phyloP scores from a whole-genome alignment of 1,284 basidiomycete species.

The Fomitopsis betulina region DNA sequence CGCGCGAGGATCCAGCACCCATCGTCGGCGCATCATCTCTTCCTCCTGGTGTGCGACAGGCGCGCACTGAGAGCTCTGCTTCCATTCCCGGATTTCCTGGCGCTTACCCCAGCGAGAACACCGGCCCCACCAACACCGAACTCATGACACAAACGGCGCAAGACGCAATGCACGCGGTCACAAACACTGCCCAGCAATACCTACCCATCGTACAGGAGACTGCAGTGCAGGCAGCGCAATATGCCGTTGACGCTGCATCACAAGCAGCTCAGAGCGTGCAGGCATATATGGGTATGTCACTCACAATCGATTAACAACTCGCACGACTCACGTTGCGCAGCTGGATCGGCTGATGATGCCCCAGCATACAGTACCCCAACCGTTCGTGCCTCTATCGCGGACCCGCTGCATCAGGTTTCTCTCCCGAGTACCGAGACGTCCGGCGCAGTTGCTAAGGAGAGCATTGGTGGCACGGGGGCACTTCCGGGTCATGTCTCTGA shows the following conservation, averaged over 20 bases:
- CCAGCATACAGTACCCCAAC: too few species aligned
- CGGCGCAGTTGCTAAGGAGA: slow-evolving; percentile 22
- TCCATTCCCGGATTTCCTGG: slow-evolving; percentile 22
- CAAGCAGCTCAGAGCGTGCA: slow-evolving; percentile 15
- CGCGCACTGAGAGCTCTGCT: background rate
- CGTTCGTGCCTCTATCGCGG: slow-evolving; percentile 23
- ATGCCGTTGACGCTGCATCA: slow-evolving; percentile 8
- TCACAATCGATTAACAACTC: background rate
- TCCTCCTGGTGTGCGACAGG: background rate
- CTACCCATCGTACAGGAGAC: slow-evolving; percentile 16
- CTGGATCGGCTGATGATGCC: slow-evolving; percentile 6
- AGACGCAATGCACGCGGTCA: slow-evolving; percentile 15
- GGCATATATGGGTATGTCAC: slow-evolving; percentile 24
- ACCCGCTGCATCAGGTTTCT: slow-evolving; percentile 19
- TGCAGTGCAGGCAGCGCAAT: background rate
- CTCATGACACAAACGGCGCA: slow-evolving; percentile 9
- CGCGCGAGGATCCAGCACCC: slow-evolving; percentile 14
- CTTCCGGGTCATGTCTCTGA: slow-evolving; percentile 28
- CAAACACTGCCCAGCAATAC: slow-evolving; percentile 22
- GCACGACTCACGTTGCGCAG: background rate
- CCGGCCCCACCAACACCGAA: background rate
- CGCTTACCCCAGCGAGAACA: slow-evolving; percentile 18
- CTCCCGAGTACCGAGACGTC: slow-evolving; percentile 15
- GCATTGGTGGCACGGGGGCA: slow-evolving; percentile 25
- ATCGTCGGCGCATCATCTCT: slow-evolving; percentile 13